phyloP scores from a whole-genome alignment of 805 yeast species.

The Kodamaea laetipori region DNA sequence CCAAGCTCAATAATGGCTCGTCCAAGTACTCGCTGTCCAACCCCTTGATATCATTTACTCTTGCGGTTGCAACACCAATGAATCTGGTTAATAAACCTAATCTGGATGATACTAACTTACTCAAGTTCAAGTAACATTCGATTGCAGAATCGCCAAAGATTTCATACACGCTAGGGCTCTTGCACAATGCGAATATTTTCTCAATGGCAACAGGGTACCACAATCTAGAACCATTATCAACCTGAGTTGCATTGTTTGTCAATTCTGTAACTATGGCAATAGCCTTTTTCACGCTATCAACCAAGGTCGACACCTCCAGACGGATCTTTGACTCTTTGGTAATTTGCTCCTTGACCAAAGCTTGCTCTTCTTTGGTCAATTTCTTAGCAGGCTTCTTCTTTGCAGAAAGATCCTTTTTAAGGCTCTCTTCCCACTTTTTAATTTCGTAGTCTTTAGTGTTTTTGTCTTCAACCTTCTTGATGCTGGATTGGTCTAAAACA shows the following conservation, averaged over 20 bases:
- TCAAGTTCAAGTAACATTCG: slow-evolving; percentile 54
- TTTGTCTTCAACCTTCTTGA: slow-evolving; percentile 55
- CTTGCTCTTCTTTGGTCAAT: slow-evolving; percentile 76
- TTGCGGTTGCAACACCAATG: slow-evolving; percentile 70
- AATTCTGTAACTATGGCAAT: slow-evolving; percentile 56
- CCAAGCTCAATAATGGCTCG: slow-evolving; percentile 54
- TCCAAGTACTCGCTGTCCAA: slow-evolving; percentile 46
- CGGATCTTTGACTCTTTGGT: slow-evolving; percentile 63
- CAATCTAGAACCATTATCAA: slow-evolving; percentile 61
- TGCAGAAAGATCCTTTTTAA: slow-evolving; percentile 71
- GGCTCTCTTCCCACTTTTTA: slow-evolving; percentile 83
- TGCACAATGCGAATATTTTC: slow-evolving; percentile 48
- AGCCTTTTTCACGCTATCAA: slow-evolving; percentile 47
- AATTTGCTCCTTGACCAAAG: slow-evolving; percentile 61
- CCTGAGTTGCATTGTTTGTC: slow-evolving; percentile 48
- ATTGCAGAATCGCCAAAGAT: slow-evolving; percentile 49
- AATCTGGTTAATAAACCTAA: slow-evolving; percentile 52
- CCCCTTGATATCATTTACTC: slow-evolving; percentile 51
- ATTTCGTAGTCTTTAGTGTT: slow-evolving; percentile 85
- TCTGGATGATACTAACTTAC: slow-evolving; percentile 53
- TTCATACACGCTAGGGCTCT: slow-evolving; percentile 30
- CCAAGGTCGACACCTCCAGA: slow-evolving; percentile 39
- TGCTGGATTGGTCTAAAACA: slow-evolving; percentile 48
- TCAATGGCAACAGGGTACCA: slow-evolving; percentile 77
- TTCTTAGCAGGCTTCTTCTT: slow-evolving; percentile 55